Evolutionary conservation across 2,329 filamentous ascomycete genomes (phyloP).

Genomic region (Fusarium nodosum): DNA sequence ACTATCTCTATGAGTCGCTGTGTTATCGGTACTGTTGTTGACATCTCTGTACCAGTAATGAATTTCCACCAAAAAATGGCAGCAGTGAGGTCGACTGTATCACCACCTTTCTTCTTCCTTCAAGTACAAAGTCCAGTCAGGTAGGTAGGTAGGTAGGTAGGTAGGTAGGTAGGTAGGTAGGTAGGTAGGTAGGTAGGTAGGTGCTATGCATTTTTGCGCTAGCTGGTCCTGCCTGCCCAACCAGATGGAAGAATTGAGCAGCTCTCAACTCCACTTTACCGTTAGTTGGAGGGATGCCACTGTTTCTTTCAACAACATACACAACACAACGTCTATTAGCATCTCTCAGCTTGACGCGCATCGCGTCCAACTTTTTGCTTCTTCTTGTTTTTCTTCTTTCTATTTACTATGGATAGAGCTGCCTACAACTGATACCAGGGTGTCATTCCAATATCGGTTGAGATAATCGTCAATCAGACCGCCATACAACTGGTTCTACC

Average conservation of each 20-base stretch:
- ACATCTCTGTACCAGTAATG: background rate
- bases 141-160: too few species aligned
- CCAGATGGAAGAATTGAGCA: background rate
- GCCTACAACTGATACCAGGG: slow-evolving; percentile 1
- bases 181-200: too few species aligned
- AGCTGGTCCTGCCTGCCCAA: background rate
- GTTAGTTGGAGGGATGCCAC: slow-evolving; percentile 2
- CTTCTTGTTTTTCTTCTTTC: background rate
- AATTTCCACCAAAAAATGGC: background rate
- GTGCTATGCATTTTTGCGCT: background rate
- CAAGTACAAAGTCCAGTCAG: background rate
- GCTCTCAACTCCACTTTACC: slow-evolving; percentile 20
- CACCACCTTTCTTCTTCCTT: background rate
- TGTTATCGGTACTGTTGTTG: background rate
- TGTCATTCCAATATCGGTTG: background rate
- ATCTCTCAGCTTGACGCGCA: slow-evolving; percentile 32
- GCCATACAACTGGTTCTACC: slow-evolving; percentile 4
- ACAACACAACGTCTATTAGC: slow-evolving; percentile 10
- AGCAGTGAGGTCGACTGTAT: background rate
- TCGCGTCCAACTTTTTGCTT: slow-evolving; percentile 24
- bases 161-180: too few species aligned
- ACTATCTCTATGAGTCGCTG: background rate
- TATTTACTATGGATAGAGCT: slow-evolving; percentile 19
- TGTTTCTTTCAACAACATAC: slow-evolving; percentile 33
- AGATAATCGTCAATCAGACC: slow-evolving; percentile 8